Conservation (phyloP, 2,329 filamentous ascomycete genomes). For the Neurospora sp. region DNA sequence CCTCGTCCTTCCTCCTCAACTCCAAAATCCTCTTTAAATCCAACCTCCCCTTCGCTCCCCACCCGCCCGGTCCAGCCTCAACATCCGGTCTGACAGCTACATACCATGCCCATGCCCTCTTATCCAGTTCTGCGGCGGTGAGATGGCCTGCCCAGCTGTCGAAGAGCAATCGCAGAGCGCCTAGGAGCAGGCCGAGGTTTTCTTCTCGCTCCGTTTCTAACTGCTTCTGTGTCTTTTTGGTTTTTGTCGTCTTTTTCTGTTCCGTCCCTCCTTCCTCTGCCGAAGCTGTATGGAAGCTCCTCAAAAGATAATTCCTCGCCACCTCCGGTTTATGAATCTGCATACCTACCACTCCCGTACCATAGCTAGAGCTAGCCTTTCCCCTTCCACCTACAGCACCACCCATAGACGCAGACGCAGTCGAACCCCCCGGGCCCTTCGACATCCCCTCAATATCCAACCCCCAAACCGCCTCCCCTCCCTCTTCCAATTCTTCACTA, state of each 20-base stretch:
- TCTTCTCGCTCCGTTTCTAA: constrained; percentile 53
- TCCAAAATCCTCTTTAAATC: constrained; percentile 57
- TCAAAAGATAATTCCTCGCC: constrained; percentile 49
- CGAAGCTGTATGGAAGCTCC: constrained; percentile 46
- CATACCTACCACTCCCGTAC: constrained; percentile 40
- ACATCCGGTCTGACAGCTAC: constrained; percentile 66
- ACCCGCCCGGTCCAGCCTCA: constrained; percentile 62
- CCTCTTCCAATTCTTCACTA: constrained; percentile 25
- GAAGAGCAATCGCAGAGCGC: constrained; percentile 61
- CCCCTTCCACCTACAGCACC: constrained; percentile 9
- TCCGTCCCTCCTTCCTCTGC: not conserved
- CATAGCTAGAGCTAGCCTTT: constrained; percentile 14
- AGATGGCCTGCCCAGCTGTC: constrained; percentile 64
- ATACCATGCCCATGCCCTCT: constrained; percentile 76
- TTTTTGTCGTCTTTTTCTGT: constrained; percentile 11
- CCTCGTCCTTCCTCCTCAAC: constrained; percentile 27
- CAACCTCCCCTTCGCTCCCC: constrained; percentile 71
- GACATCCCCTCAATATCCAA: constrained; percentile 43
- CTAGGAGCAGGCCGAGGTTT: constrained; percentile 61
- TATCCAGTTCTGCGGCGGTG: constrained; percentile 57
- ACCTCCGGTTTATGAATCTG: constrained; percentile 66
- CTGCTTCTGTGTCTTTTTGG: constrained; percentile 42
- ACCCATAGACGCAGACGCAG: not conserved
- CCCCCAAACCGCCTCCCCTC: constrained; percentile 51
- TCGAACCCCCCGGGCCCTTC: constrained; percentile 21